Base-by-base conservation (phyloP, 2,329 filamentous ascomycete genomes). In the Xylaria hypoxylon region DNA sequence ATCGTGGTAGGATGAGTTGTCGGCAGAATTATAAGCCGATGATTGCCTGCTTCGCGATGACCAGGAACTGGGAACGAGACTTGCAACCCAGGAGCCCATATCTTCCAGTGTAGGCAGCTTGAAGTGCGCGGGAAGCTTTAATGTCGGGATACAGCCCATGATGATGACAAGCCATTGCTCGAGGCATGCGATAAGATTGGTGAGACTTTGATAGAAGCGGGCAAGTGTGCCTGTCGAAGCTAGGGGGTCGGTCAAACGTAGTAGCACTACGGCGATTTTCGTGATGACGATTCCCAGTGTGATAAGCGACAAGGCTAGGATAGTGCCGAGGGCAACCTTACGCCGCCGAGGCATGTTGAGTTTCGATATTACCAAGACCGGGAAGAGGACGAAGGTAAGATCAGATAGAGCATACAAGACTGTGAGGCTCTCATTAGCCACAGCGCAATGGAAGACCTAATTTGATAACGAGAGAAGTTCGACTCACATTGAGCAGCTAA, bases 151-250 rank as follows among this genome's bases (percentile, higher is more conserved):
- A 22, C 53, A 67, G 2, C 59, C 52, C 22, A 67, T 55, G 6
- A 67, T 67, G 24, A 67, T 67, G 31, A 67, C 64, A 1, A 62
- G 35, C 5, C 17, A 22, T 10, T 67, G 59, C 26, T 67, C 64
- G 1, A 63, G 13, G 17, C 13, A 7, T 13, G 53, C 19, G 2
- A 52, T 11, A 2, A 61, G 22, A 15, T 44, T 17, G 4, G n/a
- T n/a, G 1, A 52, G 7, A 17, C 17, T 50, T 10, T 44, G 13
- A 5, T 31, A 45, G 22, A 28, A 35, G 28, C 13, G 19, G 15
- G 22, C 13, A 5, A 24, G n/a, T 2, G 15, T 19, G 40, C 26
- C 59, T 2, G 40, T 5, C 15, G 31, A n/a, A 8, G 8, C 17
- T 10, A 33, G 5, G 4, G 33, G n/a, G 28, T n/a, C 11, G 22